Evolutionary conservation across 805 yeast genomes (phyloP).

Genomic region (Brettanomyces bruxellensis): DNA sequence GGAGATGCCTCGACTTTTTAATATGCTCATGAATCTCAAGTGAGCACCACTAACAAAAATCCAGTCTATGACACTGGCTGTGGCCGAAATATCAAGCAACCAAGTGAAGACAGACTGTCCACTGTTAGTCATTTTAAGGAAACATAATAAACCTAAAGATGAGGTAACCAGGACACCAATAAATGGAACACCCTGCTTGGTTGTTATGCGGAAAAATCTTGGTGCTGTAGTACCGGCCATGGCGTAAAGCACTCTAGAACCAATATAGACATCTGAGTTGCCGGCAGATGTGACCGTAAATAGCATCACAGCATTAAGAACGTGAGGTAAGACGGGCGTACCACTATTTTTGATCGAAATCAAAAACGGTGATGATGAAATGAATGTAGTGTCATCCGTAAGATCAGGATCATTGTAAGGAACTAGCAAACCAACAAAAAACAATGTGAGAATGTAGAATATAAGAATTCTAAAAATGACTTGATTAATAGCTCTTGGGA

Average conservation of each 20-base stretch:
- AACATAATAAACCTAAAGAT: slow-evolving; percentile 53
- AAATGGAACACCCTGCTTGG: slow-evolving; percentile 52
- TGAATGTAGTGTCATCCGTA: slow-evolving; percentile 27
- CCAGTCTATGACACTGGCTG: slow-evolving; percentile 69
- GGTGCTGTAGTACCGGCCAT: slow-evolving; percentile 39
- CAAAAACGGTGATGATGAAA: slow-evolving; percentile 59
- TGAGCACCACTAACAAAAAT: slow-evolving; percentile 52
- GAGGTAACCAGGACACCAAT: slow-evolving; percentile 47
- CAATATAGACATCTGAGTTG: slow-evolving; percentile 63
- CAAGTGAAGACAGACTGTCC: slow-evolving; percentile 57
- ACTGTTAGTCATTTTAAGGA: slow-evolving; percentile 40
- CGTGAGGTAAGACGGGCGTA: slow-evolving; percentile 53
- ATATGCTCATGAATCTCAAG: slow-evolving; percentile 56
- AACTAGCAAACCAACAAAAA: slow-evolving; percentile 61
- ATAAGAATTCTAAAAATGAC: slow-evolving; percentile 55
- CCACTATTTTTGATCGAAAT: slow-evolving; percentile 63
- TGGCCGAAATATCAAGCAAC: slow-evolving; percentile 64
- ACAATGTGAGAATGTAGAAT: slow-evolving; percentile 55
- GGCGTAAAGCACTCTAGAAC: slow-evolving; percentile 29
- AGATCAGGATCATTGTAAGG: slow-evolving; percentile 56
- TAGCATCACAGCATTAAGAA: slow-evolving; percentile 62
- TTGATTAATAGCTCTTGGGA: slow-evolving; percentile 62
- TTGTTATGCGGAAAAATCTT: slow-evolving; percentile 34
- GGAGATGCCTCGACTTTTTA: slow-evolving; percentile 51
- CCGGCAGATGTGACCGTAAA: slow-evolving; percentile 67